These are phyloP conservation scores for Zygoascus biomembranicola DNA, from an alignment of 805 yeast species.

Conservation along the genomic window DNA sequence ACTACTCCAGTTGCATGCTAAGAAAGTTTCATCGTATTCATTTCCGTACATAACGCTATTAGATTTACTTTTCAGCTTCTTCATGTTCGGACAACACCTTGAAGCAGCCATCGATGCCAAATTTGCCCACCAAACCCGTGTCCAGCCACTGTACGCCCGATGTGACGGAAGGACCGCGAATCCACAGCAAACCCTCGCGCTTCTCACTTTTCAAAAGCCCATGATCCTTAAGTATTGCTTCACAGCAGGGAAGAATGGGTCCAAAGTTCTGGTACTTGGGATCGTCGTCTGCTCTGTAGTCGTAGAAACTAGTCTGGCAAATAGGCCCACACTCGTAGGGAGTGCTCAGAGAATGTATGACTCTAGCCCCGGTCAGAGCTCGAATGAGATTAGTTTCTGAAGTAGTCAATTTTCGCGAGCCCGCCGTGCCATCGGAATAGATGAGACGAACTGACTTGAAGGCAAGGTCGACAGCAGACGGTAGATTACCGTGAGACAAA, in stretches of 20 bases:
- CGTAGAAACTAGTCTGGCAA: conserved; percentile 26
- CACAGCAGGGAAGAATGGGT: conserved; percentile 24
- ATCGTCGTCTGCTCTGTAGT: conserved; percentile 14
- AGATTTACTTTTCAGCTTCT: neutral
- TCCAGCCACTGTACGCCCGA: conserved; percentile 18
- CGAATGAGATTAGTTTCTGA: conserved; percentile 21
- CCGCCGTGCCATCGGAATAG: conserved; percentile 13
- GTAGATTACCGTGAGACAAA: conserved; percentile 24
- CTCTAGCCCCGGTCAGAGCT: conserved; percentile 28
- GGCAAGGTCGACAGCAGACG: conserved; percentile 18
- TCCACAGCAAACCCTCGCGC: conserved; percentile 19
- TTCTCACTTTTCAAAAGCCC: conserved; percentile 17
- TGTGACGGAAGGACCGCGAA: conserved; percentile 21
- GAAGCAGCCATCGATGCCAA: conserved; percentile 25
- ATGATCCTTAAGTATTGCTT: conserved; percentile 20
- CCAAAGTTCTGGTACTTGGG: conserved; percentile 20
- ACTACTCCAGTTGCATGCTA: too few relatives aligned
- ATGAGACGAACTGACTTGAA: conserved; percentile 24
- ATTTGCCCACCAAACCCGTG: conserved; percentile 19
- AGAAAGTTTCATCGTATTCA: neutral
- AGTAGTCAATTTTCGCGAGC: conserved; percentile 15
- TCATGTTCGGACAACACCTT: conserved; percentile 2
- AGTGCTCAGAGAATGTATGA: conserved; percentile 26
- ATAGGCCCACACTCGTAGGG: conserved; percentile 27
- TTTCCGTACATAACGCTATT: neutral